Percentiles rank a stretch among this genome's conserved stretches.
Conservation (phyloP, 495 filamentous ascomycete genomes). For the Podospora pseudoanserina region DNA sequence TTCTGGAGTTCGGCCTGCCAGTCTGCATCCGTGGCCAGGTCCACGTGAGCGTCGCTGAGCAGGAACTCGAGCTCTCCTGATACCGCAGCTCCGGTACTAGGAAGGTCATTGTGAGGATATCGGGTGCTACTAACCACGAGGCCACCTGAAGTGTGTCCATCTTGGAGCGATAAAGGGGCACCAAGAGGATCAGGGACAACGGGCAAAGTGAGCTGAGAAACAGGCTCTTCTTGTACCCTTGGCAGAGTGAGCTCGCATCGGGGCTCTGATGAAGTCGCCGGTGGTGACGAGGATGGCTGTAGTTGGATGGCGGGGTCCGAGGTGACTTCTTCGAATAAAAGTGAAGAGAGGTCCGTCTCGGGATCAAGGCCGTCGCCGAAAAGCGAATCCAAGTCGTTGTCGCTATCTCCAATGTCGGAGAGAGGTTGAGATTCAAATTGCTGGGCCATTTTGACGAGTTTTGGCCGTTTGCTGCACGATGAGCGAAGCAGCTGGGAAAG, state of each 20-base stretch:
- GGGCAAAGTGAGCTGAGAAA: conserved; percentile 19
- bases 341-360: conserved; percentile 20
- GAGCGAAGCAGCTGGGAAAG: neutral
- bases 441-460: conserved; percentile 9
- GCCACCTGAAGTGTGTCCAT: conserved; percentile 32
- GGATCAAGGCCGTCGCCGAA: conserved; percentile 20
- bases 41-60: conserved; percentile 3
- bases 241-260: neutral
- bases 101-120: conserved; percentile 12
- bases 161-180: conserved; percentile 23
- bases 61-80: conserved; percentile 5
- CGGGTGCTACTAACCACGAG: conserved; percentile 30
- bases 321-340: conserved; percentile 22
- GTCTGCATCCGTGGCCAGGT: conserved; percentile 3
- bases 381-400: conserved; percentile 25
- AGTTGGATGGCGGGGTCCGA: conserved; percentile 6
- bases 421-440: neutral
- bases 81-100: neutral
- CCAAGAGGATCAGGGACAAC: conserved; percentile 29
- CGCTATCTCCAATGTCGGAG: conserved; percentile 4
- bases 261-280: neutral
- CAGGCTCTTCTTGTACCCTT: neutral
- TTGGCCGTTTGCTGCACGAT: conserved; percentile 1
- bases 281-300: conserved; percentile 14
- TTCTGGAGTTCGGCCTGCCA: conserved; percentile 10